Evolutionary conservation across 768 basidiomycete genomes (phyloP), one percentile per base, ranked within the genome.

Genomic region (Leccinum sublutescens): DNA sequence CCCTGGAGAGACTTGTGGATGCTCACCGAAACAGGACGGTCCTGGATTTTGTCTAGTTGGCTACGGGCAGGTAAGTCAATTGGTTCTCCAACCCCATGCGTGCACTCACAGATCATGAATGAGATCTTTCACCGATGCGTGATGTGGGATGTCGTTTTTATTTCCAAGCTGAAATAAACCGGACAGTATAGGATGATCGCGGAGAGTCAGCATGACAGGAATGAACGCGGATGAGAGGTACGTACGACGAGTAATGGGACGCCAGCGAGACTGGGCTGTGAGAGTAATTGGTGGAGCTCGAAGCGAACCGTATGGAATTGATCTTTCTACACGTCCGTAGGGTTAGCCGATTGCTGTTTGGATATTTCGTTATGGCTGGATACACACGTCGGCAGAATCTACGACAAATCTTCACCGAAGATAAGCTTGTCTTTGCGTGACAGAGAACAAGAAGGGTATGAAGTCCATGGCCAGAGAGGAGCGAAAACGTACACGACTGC

Each of bases 21-120:
- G 82, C 91, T 66, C 70, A 94, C 93, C n/a, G 93, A 95, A 58
- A 94, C 91, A 31, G 89, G 86, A 55, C 93, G 77, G 62, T 87
- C 85, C 34, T 82, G 79, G 31, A 95, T 90, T 73, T 87, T 91
- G 69, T 91, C 87, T 21, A 95, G 78, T 78, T 91, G 66, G 17
- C 70, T 71, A 40, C 5, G 38, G 5, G 19, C 6, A 11, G 17
- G 19, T 64, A 81, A 58, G 89, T 3, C 43, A 21, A 29, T 19
- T 23, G 0, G 15, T 27, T 17, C 5, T 21, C 17, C 21, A n/a
- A 9, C 14, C 7, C 0, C 19, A 38, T 9, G 19, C 29, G 36
- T 3, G 2, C 25, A 56, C 87, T 62, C 64, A 90, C 93, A 95
- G 75, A 54, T 82, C 83, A 50, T 78, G 80, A 55, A 97, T 97